phyloP scores from a whole-genome alignment of 768 basidiomycete species.

The Rhizopogon vulgaris region DNA sequence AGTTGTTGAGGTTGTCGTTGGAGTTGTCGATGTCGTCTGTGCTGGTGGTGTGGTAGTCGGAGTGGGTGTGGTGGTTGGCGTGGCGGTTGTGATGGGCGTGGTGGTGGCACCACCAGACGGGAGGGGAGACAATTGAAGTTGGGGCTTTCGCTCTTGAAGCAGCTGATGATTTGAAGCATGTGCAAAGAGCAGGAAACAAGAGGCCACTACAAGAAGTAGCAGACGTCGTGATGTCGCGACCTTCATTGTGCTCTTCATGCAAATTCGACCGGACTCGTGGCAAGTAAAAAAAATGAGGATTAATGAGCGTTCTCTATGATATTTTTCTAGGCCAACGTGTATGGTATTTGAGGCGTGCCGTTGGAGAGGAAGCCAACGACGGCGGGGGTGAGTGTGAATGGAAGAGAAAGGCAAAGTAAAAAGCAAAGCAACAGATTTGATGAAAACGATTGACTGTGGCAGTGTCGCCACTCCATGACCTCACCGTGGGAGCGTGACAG shows the following conservation, averaged over 20 bases:
- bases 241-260: conserved; percentile 16
- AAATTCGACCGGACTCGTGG: neutral
- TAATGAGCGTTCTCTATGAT: conserved; percentile 18
- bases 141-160: conserved; percentile 8
- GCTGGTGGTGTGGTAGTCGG: conserved; percentile 3
- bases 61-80: conserved; percentile 9
- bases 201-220: conserved; percentile 18
- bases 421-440: conserved; percentile 4
- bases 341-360: conserved; percentile 4
- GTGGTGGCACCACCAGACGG: conserved; percentile 1
- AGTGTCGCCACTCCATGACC: conserved; percentile 13
- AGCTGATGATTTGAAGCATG: conserved; percentile 16
- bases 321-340: conserved; percentile 16
- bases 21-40: conserved; percentile 1
- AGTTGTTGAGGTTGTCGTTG: neutral
- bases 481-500: conserved; percentile 12
- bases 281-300: conserved; percentile 4
- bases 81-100: conserved; percentile 1
- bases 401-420: conserved; percentile 6
- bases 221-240: conserved; percentile 16
- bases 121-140: conserved; percentile 8
- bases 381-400: conserved; percentile 1
- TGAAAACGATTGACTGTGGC: conserved; percentile 7
- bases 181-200: conserved; percentile 19
- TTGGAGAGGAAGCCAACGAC: neutral